Percentiles rank a stretch among this genome's conserved stretches.
These are phyloP conservation scores for Aquilaria malaccensis DNA, from an alignment of 345 rosid genomes.

Conservation along the genomic window DNA sequence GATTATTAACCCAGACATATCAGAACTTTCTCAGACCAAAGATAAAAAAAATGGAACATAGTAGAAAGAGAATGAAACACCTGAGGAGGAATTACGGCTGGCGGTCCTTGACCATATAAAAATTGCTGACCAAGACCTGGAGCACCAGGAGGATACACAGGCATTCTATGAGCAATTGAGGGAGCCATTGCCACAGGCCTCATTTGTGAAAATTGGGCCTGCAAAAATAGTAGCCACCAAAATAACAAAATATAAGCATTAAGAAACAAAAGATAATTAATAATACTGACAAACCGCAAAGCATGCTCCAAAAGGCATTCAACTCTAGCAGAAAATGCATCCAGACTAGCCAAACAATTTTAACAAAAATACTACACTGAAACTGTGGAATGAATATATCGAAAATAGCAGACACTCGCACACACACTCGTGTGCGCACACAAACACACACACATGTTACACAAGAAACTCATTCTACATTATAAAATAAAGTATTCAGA, in stretches of 20 bases:
- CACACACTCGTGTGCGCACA: too few relatives aligned
- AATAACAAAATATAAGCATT: too few relatives aligned
- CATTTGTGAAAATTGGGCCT: constrained; percentile 79
- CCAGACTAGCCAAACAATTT: too few relatives aligned
- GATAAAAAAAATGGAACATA: too few relatives aligned
- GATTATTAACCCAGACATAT: too few relatives aligned
- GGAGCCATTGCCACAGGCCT: constrained; percentile 59
- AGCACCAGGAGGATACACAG: constrained; percentile 61
- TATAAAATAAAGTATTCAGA: too few relatives aligned
- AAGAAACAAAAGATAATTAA: too few relatives aligned
- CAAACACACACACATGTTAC: not conserved
- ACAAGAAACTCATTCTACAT: not conserved
- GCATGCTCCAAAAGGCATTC: not conserved
- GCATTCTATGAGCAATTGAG: constrained; percentile 56
- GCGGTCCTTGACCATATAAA: constrained; percentile 70
- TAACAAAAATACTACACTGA: too few relatives aligned
- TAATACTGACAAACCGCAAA: not conserved
- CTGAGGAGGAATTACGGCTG: constrained; percentile 63
- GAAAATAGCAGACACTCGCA: too few relatives aligned
- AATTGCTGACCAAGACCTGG: constrained; percentile 72
- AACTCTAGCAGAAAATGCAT: too few relatives aligned
- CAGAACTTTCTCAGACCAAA: too few relatives aligned
- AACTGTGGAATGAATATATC: too few relatives aligned
- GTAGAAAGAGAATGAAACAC: constrained; percentile 12
- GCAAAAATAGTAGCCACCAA: not conserved